These are phyloP conservation scores for Ophiocordyceps unilateralis DNA, from an alignment of 2,329 filamentous ascomycete species.

Conservation along the genomic window DNA sequence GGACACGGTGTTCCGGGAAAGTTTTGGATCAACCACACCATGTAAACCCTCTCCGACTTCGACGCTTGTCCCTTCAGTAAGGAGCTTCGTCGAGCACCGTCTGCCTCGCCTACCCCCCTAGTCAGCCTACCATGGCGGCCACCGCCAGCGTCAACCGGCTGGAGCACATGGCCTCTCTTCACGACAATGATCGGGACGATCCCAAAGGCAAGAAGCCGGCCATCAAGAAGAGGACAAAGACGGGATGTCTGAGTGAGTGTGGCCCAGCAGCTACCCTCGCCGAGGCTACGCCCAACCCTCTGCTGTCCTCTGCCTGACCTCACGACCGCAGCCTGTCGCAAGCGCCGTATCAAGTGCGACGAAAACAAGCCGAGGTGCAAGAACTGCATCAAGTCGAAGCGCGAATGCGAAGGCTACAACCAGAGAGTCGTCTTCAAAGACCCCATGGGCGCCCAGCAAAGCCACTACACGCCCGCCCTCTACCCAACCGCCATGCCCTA, in stretches of 20 bases:
- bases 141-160: conserved; percentile 5
- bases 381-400: conserved; percentile 77
- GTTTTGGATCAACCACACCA: conserved; percentile 3
- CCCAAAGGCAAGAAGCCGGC: conserved; percentile 27
- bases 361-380: conserved; percentile 69
- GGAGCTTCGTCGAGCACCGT: not conserved
- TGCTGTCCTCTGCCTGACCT: not conserved
- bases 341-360: conserved; percentile 91
- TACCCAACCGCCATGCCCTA: conserved; percentile 23
- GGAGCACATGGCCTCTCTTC: conserved; percentile 14
- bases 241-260: conserved; percentile 72
- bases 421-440: conserved; percentile 69
- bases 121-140: conserved; percentile 2
- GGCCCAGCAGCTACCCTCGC: not conserved
- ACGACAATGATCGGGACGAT: conserved; percentile 21
- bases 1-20: not conserved
- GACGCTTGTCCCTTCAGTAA: not conserved
- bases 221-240: conserved; percentile 65
- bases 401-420: conserved; percentile 69
- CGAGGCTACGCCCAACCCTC: not conserved
- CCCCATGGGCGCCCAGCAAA: conserved; percentile 26
- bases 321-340: conserved; percentile 55
- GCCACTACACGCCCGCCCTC: conserved; percentile 22
- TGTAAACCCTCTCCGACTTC: conserved; percentile 3
- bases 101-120: not conserved